Conservation (phyloP, 2,329 filamentous ascomycete genomes). For the Lachnellula hyalina region DNA sequence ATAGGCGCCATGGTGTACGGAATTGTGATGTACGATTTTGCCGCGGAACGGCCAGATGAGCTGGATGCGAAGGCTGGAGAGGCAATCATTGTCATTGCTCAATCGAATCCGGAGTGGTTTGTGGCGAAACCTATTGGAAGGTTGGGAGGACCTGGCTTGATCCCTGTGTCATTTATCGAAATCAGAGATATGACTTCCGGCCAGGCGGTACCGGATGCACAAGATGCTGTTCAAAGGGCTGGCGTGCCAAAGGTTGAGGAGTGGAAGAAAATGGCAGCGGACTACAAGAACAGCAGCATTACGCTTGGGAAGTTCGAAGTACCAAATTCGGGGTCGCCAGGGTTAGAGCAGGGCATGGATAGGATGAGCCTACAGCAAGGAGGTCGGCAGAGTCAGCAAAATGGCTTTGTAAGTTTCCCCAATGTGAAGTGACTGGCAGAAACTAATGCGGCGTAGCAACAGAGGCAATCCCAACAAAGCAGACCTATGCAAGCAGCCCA, state of each 20-base stretch:
- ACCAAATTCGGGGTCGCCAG: conserved; percentile 45
- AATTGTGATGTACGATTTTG: conserved; percentile 94
- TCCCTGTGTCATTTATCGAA: conserved; percentile 94
- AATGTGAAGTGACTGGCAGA: conserved; percentile 3
- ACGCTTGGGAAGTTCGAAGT: conserved; percentile 84
- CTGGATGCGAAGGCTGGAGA: conserved; percentile 92
- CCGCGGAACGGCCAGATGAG: conserved; percentile 92
- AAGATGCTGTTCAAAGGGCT: conserved; percentile 79
- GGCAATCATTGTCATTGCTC: conserved; percentile 96
- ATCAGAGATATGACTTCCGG: conserved; percentile 91
- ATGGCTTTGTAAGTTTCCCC: conserved; percentile 41
- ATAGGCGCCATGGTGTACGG: conserved; percentile 89
- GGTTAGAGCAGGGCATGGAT: conserved; percentile 66
- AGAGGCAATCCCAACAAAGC: conserved; percentile 25
- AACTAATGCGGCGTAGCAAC: conserved; percentile 11
- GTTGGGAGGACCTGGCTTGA: conserved; percentile 89
- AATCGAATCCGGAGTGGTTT: conserved; percentile 98
- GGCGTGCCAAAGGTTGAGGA: conserved; percentile 94
- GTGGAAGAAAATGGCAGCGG: conserved; percentile 99
- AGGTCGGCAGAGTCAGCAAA: conserved; percentile 43
- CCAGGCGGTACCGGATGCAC: conserved; percentile 71
- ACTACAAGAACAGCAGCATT: conserved; percentile 99
- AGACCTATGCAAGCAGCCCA: conserved; percentile 20
- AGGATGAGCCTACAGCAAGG: conserved; percentile 69
- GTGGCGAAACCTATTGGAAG: conserved; percentile 98